Percentiles rank a stretch among this genome's conserved stretches.
Evolutionary conservation across 2,329 filamentous ascomycete species (phyloP).

Genomic region (Pseudopithomyces maydicus): DNA sequence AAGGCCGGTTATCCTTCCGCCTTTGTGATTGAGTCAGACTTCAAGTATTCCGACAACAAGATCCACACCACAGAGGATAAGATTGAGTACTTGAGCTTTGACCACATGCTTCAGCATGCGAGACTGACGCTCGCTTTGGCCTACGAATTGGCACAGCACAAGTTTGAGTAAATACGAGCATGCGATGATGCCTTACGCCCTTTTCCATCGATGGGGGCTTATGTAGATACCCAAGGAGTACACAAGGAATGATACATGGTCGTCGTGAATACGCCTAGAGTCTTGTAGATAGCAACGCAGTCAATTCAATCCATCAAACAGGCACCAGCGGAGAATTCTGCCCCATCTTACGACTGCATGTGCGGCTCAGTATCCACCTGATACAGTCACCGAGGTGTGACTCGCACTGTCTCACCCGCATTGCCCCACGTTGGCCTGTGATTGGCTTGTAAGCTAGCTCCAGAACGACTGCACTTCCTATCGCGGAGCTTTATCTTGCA

Average conservation of each 20-base stretch:
- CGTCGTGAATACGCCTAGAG: background rate
- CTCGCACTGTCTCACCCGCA: constrained; percentile 13
- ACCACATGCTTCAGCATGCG: constrained; percentile 91
- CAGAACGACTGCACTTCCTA: constrained; percentile 7
- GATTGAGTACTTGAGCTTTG: constrained; percentile 76
- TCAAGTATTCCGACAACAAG: constrained; percentile 66
- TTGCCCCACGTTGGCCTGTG: constrained; percentile 29
- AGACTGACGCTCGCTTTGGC: constrained; percentile 81
- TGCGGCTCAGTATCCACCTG: background rate
- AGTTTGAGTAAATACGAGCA: constrained; percentile 57
- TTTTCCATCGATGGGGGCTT: background rate
- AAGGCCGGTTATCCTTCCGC: constrained; percentile 77
- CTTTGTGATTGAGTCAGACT: constrained; percentile 77
- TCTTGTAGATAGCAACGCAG: constrained; percentile 1
- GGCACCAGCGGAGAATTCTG: background rate
- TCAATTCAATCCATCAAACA: background rate
- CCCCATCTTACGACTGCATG: background rate
- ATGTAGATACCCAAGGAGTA: background rate
- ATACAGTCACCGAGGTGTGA: constrained; percentile 20
- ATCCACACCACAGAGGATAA: constrained; percentile 74
- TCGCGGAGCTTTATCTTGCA: constrained; percentile 15
- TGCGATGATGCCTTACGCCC: background rate
- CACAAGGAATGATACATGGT: background rate
- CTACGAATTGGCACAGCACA: constrained; percentile 81
- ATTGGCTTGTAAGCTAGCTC: constrained; percentile 27